These are phyloP conservation scores for Suhomyces emberorum DNA, from an alignment of 805 yeast genomes.

Conservation along the genomic window DNA sequence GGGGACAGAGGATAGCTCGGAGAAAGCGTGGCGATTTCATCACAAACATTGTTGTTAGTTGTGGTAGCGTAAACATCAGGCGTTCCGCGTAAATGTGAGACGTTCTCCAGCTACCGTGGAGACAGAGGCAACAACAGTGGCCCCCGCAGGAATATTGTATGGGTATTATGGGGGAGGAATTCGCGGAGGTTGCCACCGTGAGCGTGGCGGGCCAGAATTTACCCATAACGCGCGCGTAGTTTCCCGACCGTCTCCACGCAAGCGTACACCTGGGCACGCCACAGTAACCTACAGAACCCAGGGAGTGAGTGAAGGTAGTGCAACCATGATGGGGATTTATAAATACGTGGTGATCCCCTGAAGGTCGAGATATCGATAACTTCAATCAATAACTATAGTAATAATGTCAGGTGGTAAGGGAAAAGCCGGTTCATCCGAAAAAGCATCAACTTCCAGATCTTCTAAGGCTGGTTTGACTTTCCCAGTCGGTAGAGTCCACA, in stretches of 20 bases:
- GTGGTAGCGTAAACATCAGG: too few species aligned
- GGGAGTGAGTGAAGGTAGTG: too few species aligned
- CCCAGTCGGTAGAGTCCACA: slow-evolving; percentile 52
- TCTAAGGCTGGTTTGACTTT: slow-evolving; percentile 49
- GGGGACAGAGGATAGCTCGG: too few species aligned
- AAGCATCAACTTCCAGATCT: slow-evolving; percentile 48
- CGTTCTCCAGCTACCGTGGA: too few species aligned
- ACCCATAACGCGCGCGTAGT: slow-evolving; percentile 5
- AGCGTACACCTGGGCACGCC: slow-evolving; percentile 2
- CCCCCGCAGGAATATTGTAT: background rate
- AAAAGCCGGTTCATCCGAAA: slow-evolving; percentile 46
- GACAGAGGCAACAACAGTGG: background rate
- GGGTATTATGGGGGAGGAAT: slow-evolving; percentile 3
- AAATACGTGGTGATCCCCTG: slow-evolving; percentile 3
- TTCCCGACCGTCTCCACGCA: slow-evolving; percentile 1
- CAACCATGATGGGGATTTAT: slow-evolving; percentile 5
- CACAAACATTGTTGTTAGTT: too few species aligned
- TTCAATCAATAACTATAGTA: too few species aligned
- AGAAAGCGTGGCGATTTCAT: too few species aligned
- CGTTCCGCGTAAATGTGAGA: too few species aligned
- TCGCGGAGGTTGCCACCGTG: too few species aligned
- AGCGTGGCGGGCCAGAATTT: slow-evolving; percentile 1
- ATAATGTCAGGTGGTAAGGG: slow-evolving; percentile 23
- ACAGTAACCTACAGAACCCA: background rate
- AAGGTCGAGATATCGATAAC: background rate